Conservation (phyloP, 2,329 filamentous ascomycete genomes). For the Pseudogymnoascus sp. region DNA sequence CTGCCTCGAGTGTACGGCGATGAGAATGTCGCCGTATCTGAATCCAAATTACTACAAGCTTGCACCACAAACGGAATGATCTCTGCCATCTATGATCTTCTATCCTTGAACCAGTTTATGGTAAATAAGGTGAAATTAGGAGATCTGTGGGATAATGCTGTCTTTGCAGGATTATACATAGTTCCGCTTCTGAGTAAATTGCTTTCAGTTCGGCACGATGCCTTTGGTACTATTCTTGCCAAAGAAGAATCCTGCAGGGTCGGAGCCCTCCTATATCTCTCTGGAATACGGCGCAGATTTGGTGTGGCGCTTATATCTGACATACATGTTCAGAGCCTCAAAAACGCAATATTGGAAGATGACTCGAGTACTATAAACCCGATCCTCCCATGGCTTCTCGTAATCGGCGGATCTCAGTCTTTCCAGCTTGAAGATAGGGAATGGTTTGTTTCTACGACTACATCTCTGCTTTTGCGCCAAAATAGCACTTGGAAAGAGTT, state of each 20-base stretch:
- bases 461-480: not conserved
- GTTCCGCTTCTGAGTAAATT: constrained; percentile 12
- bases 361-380: not conserved
- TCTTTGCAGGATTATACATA: constrained; percentile 12
- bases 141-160: constrained; percentile 11
- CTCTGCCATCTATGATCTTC: not conserved
- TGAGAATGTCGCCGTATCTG: not conserved
- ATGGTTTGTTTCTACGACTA: constrained; percentile 8
- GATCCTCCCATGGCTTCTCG: constrained; percentile 9
- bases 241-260: constrained; percentile 4
- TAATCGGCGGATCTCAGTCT: constrained; percentile 11
- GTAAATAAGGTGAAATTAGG: not conserved
- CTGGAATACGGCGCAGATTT: constrained; percentile 9
- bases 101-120: constrained; percentile 10
- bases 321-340: constrained; percentile 11
- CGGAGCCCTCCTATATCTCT: constrained; percentile 11
- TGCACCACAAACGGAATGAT: not conserved
- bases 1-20: not conserved
- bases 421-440: not conserved
- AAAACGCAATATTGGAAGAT: not conserved
- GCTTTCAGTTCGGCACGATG: not conserved
- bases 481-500: constrained; percentile 9
- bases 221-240: not conserved
- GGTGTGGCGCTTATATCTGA: constrained; percentile 5
- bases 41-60: not conserved